A percentile compares a stretch with the other conserved stretches of the same genome.
Conservation (phyloP, 768 basidiomycete genomes). For the Tephrocybe sp. region DNA sequence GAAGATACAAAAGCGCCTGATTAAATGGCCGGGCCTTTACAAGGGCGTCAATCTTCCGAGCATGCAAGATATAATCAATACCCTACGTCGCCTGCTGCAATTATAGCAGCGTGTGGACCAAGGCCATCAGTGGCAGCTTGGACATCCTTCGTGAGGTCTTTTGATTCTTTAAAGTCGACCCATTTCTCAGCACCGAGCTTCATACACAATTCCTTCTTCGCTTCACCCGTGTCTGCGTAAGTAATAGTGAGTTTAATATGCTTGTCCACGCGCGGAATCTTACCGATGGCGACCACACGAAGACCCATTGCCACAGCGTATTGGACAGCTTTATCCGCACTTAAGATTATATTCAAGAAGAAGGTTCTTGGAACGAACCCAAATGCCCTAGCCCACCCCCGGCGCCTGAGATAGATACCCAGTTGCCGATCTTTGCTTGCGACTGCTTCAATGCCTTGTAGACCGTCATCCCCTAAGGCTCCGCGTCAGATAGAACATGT, state of each 20-base stretch:
- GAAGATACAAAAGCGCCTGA: constrained; percentile 69
- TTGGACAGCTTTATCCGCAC: constrained; percentile 55
- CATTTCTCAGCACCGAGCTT: constrained; percentile 61
- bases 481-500: background rate
- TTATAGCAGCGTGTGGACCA: constrained; percentile 70
- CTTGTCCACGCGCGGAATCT: background rate
- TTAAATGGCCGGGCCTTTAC: constrained; percentile 36
- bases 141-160: constrained; percentile 62
- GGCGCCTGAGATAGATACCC: constrained; percentile 73
- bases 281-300: constrained; percentile 56
- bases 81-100: constrained; percentile 55
- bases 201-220: constrained; percentile 61
- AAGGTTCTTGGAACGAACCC: constrained; percentile 31
- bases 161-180: constrained; percentile 72
- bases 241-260: background rate
- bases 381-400: constrained; percentile 82
- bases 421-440: constrained; percentile 60
- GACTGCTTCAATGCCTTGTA: constrained; percentile 78
- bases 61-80: background rate
- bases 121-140: constrained; percentile 58
- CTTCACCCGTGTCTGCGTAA: constrained; percentile 65
- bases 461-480: constrained; percentile 68
- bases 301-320: constrained; percentile 78
- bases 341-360: background rate
- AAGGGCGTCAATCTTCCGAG: background rate